Evolutionary conservation across 441 rosid species (phyloP).

Genomic region (Kokia cookei): DNA sequence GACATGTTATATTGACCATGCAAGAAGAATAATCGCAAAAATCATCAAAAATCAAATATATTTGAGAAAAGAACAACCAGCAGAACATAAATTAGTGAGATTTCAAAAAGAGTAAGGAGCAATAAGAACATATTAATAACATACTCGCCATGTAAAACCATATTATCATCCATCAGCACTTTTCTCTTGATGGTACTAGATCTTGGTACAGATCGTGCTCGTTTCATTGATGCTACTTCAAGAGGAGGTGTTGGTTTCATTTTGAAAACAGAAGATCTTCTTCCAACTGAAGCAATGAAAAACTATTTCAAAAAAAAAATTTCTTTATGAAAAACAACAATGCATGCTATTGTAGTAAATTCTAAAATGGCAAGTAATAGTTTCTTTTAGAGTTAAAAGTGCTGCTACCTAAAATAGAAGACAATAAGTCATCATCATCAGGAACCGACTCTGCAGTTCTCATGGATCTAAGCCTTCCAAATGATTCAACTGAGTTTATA

Average conservation of each 20-base stretch:
- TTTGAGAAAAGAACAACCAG: not conserved
- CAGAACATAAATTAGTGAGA: not conserved
- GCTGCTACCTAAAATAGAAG: constrained; percentile 88
- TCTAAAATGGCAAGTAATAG: not conserved
- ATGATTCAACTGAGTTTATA: constrained; percentile 66
- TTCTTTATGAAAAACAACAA: not conserved
- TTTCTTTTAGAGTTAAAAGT: not conserved
- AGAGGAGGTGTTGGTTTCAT: constrained; percentile 75
- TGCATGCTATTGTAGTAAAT: not conserved
- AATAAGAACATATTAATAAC: constrained; percentile 20
- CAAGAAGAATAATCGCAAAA: not conserved
- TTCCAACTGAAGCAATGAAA: constrained; percentile 60
- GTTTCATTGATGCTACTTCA: constrained; percentile 62
- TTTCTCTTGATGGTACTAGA: constrained; percentile 75
- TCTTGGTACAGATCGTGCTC: constrained; percentile 49
- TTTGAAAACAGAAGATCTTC: constrained; percentile 73
- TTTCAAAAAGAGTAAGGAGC: not conserved
- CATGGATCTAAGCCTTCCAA: constrained; percentile 40
- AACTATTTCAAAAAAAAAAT: not conserved
- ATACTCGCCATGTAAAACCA: constrained; percentile 99
- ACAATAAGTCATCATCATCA: constrained; percentile 85
- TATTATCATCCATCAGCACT: constrained; percentile 86
- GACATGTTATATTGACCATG: not conserved
- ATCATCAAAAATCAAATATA: not conserved
- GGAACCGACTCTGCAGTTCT: constrained; percentile 74